These are phyloP conservation scores for Chionographis japonica DNA, from an alignment of 106 monocot species.

Conservation along the genomic window DNA sequence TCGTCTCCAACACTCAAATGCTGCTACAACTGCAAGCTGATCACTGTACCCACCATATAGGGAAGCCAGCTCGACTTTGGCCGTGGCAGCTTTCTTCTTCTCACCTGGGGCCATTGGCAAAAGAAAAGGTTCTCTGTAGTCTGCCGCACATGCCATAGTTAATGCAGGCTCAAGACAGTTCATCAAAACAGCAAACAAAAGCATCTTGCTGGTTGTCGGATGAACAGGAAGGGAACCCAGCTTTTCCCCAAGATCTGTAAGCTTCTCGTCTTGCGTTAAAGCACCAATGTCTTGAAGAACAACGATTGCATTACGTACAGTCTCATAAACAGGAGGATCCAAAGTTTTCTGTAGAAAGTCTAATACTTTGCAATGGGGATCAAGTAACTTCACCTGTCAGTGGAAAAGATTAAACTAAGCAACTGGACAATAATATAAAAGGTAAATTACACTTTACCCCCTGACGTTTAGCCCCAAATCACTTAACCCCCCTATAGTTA, in stretches of 20 bases:
- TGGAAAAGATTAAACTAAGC: slow-evolving; percentile 5
- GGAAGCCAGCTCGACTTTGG: slow-evolving; percentile 76
- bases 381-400: slow-evolving; percentile 85
- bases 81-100: slow-evolving; percentile 67
- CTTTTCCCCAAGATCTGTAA: slow-evolving; percentile 86
- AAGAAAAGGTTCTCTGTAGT: slow-evolving; percentile 83
- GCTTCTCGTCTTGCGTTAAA: slow-evolving; percentile 69
- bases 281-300: slow-evolving; percentile 93
- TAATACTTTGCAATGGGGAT: slow-evolving; percentile 55
- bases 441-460: too few relatives aligned
- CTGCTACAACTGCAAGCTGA: slow-evolving; percentile 82
- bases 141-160: slow-evolving; percentile 83
- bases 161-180: slow-evolving; percentile 96
- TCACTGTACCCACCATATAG: slow-evolving; percentile 94
- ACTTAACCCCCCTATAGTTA: too few relatives aligned
- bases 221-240: slow-evolving; percentile 89
- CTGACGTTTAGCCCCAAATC: too few relatives aligned
- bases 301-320: slow-evolving; percentile 67
- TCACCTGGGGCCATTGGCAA: slow-evolving; percentile 75
- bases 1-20: slow-evolving; percentile 82
- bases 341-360: slow-evolving; percentile 87
- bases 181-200: slow-evolving; percentile 90
- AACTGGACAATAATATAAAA: not conserved
- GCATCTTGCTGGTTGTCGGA: slow-evolving; percentile 94
- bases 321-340: slow-evolving; percentile 81